These are phyloP conservation scores for Septoria petroselini DNA, from an alignment of 2,329 filamentous ascomycete species.

Conservation along the genomic window DNA sequence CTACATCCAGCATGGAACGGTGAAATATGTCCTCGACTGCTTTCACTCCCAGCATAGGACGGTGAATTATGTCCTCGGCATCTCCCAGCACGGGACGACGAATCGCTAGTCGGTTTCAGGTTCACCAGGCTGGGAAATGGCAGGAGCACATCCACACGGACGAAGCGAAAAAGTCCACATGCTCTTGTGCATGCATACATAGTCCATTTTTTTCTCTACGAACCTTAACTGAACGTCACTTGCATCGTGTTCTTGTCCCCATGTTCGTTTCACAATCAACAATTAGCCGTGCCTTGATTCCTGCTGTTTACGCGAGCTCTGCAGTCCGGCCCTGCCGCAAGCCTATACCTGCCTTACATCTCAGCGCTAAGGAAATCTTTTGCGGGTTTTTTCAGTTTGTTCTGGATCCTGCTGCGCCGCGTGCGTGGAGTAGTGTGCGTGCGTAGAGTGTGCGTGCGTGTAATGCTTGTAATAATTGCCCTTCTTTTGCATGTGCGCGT, in stretches of 20 bases:
- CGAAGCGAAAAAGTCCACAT: not conserved
- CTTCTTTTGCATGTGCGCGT: slow-evolving; percentile 3
- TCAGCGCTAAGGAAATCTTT: too few relatives aligned
- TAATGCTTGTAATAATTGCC: too few relatives aligned
- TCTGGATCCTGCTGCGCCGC: slow-evolving; percentile 1
- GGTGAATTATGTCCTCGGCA: too few relatives aligned
- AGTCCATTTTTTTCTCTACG: slow-evolving; percentile 9
- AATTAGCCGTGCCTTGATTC: too few relatives aligned
- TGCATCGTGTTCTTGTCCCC: slow-evolving; percentile 7
- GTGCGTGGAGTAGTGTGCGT: too few relatives aligned
- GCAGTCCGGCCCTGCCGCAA: slow-evolving; percentile 10
- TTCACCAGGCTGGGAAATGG: slow-evolving; percentile 2
- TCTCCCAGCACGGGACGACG: too few relatives aligned
- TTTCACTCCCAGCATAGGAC: too few relatives aligned
- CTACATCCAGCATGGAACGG: too few relatives aligned
- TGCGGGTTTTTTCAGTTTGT: not conserved
- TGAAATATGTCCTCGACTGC: too few relatives aligned
- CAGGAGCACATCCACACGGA: not conserved
- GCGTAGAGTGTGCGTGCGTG: too few relatives aligned
- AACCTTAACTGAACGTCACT: slow-evolving; percentile 20
- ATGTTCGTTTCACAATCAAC: too few relatives aligned
- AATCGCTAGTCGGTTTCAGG: too few relatives aligned
- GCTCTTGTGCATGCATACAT: not conserved
- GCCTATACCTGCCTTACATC: slow-evolving; percentile 13
- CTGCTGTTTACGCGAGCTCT: slow-evolving; percentile 21